phyloP scores from a whole-genome alignment of 768 basidiomycete genomes.

The Psilocybe cyanescens region DNA sequence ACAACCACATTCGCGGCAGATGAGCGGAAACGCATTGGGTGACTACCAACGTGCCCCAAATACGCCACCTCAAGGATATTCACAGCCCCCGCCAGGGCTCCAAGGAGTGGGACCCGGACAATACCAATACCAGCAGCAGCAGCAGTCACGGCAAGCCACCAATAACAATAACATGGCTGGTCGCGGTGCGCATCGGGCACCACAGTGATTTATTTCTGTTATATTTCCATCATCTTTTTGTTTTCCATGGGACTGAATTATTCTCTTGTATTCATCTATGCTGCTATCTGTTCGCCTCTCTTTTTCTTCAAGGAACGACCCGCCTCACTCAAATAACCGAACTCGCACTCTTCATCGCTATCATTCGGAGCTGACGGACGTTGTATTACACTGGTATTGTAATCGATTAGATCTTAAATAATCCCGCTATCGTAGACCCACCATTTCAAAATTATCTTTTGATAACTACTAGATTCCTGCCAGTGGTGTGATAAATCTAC shows the following conservation, averaged over 20 bases:
- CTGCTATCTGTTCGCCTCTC: neutral
- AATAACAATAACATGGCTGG: slow-evolving; percentile 41
- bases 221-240: slow-evolving; percentile 14
- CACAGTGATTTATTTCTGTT: slow-evolving; percentile 15
- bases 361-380: slow-evolving; percentile 19
- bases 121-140: slow-evolving; percentile 31
- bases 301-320: slow-evolving; percentile 1
- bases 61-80: slow-evolving; percentile 19
- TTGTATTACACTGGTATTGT: slow-evolving; percentile 33
- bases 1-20: slow-evolving; percentile 6
- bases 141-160: slow-evolving; percentile 29
- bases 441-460: neutral
- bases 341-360: slow-evolving; percentile 3
- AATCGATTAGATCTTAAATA: slow-evolving; percentile 20
- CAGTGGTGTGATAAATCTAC: no score
- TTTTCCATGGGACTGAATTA: slow-evolving; percentile 8
- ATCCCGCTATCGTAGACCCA: slow-evolving; percentile 13
- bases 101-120: slow-evolving; percentile 22
- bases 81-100: slow-evolving; percentile 21
- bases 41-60: neutral
- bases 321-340: neutral
- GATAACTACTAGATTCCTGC: neutral
- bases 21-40: neutral
- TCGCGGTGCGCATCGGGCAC: slow-evolving; percentile 41
- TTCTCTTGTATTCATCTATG: slow-evolving; percentile 2